phyloP scores from a whole-genome alignment of 2,329 filamentous ascomycete genomes.

The Incumbomyces lentus region DNA sequence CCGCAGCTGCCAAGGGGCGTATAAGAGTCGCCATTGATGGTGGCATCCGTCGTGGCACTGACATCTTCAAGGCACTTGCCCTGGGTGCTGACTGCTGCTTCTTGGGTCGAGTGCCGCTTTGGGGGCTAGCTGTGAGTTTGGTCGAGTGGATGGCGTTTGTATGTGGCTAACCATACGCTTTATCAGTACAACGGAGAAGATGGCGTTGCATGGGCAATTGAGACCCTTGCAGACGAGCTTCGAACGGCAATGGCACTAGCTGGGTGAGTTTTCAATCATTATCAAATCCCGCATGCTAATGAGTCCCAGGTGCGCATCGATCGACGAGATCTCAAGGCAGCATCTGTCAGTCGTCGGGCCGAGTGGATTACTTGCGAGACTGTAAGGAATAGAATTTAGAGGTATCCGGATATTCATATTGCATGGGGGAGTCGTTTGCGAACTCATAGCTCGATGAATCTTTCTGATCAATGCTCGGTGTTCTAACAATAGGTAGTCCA shows the following conservation, averaged over 20 bases:
- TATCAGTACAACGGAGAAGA: constrained; percentile 23
- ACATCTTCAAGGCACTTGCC: constrained; percentile 29
- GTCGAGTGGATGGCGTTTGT: not conserved
- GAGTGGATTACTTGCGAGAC: constrained; percentile 12
- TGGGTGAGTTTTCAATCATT: constrained; percentile 17
- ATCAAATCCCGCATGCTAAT: too few species aligned
- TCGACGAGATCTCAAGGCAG: constrained; percentile 21
- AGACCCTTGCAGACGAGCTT: constrained; percentile 25
- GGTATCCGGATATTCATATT: too few species aligned
- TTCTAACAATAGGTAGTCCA: too few species aligned
- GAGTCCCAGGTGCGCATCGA: constrained; percentile 9
- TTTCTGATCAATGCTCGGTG: too few species aligned
- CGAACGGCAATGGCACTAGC: constrained; percentile 26
- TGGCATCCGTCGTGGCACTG: constrained; percentile 25
- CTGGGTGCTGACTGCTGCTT: constrained; percentile 26
- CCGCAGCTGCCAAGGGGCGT: constrained; percentile 15
- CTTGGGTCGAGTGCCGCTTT: constrained; percentile 25
- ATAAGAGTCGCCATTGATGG: constrained; percentile 20
- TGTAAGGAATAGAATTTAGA: constrained; percentile 11
- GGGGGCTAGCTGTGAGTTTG: constrained; percentile 22
- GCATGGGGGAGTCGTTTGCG: too few species aligned
- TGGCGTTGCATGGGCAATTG: constrained; percentile 26
- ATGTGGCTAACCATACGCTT: constrained; percentile 8
- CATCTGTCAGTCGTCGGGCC: not conserved
- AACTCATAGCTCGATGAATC: too few species aligned